Evolutionary conservation across 176 grass and related monocot species (phyloP).

Genomic region (Alloteropsis semialata): DNA sequence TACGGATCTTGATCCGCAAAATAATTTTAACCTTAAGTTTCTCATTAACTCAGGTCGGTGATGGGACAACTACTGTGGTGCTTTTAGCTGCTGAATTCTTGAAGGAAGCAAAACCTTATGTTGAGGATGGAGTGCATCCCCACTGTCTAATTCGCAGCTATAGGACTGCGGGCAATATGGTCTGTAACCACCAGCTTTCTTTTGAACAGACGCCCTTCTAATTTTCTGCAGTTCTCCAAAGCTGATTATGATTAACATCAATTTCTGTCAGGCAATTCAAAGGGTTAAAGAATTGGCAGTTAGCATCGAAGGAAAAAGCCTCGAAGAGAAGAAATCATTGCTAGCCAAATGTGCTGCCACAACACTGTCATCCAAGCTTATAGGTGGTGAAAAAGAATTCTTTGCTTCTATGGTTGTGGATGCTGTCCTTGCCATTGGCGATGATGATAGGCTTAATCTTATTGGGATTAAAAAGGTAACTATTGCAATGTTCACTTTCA

Average conservation of each 20-base stretch:
- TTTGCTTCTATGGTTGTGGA: conserved; percentile 94
- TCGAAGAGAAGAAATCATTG: conserved; percentile 87
- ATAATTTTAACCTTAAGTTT: not conserved
- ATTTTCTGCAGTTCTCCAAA: not conserved
- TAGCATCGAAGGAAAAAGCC: conserved; percentile 96
- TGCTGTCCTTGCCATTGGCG: conserved; percentile 86
- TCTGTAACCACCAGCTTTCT: conserved; percentile 14
- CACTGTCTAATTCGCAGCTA: conserved; percentile 91
- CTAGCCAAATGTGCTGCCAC: conserved; percentile 90
- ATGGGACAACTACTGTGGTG: conserved; percentile 98
- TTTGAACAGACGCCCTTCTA: not conserved
- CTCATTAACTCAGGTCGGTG: conserved; percentile 72
- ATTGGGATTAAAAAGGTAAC: conserved; percentile 93
- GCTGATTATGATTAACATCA: not conserved
- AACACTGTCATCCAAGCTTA: conserved; percentile 90
- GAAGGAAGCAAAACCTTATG: conserved; percentile 94
- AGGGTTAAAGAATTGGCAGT: conserved; percentile 86
- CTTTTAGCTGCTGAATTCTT: conserved; percentile 94
- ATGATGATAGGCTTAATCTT: conserved; percentile 84
- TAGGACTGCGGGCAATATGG: conserved; percentile 60
- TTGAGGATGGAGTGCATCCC: conserved; percentile 93
- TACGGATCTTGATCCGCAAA: not conserved
- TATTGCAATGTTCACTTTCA: not conserved
- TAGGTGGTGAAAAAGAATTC: conserved; percentile 93
- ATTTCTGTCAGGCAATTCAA: conserved; percentile 64